phyloP scores from a whole-genome alignment of 2,329 filamentous ascomycete species.

The Gnomoniopsis sp. region DNA sequence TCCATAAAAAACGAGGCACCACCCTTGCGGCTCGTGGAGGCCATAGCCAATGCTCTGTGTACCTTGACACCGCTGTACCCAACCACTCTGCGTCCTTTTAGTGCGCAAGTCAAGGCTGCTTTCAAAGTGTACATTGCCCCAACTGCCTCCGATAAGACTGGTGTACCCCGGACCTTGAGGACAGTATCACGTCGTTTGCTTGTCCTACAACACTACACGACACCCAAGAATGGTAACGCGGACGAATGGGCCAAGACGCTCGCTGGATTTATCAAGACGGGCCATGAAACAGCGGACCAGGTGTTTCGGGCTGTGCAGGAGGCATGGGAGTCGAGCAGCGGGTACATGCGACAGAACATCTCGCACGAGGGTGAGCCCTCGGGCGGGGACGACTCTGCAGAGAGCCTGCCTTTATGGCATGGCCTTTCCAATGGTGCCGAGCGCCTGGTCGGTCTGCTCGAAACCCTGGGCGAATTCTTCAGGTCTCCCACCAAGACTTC shows the following conservation, averaged over 20 bases:
- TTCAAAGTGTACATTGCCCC: constrained; percentile 61
- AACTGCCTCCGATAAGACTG: constrained; percentile 49
- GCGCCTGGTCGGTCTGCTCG: constrained; percentile 63
- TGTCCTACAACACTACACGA: constrained; percentile 73
- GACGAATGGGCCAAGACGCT: constrained; percentile 76
- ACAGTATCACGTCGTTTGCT: constrained; percentile 61
- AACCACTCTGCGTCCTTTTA: constrained; percentile 76
- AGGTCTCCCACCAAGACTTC: constrained; percentile 59
- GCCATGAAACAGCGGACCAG: constrained; percentile 70
- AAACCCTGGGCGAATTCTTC: constrained; percentile 62
- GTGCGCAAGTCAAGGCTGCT: constrained; percentile 62
- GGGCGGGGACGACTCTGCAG: constrained; percentile 42
- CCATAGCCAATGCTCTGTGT: constrained; percentile 67
- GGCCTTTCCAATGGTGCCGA: constrained; percentile 73
- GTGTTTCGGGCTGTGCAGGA: constrained; percentile 78
- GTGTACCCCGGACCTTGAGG: constrained; percentile 51
- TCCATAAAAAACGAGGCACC: constrained; percentile 36
- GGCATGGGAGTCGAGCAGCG: constrained; percentile 70
- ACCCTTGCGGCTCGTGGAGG: constrained; percentile 55
- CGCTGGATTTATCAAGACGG: constrained; percentile 56
- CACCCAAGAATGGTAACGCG: constrained; percentile 71
- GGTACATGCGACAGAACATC: constrained; percentile 40
- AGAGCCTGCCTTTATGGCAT: constrained; percentile 65
- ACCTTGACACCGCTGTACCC: constrained; percentile 76
- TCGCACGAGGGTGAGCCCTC: constrained; percentile 43